Base-by-base conservation (phyloP, 1,139 yeast species). In the Pichia sp. region DNA sequence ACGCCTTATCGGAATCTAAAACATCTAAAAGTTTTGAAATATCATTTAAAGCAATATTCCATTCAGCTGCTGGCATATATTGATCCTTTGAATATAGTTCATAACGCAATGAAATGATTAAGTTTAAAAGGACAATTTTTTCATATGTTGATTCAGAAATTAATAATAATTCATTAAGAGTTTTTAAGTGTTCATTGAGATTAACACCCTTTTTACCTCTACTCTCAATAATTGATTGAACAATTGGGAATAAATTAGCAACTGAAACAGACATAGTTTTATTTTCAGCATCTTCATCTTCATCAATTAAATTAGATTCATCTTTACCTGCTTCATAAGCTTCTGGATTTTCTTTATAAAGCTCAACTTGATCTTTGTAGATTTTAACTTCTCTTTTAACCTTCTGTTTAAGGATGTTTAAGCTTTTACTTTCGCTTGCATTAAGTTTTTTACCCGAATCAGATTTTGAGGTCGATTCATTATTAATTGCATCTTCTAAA, bases 191-290 rank as follows among this genome's bases (percentile, higher is more conserved):
- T 68, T 87, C 96, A 56, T 69, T 72, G 61, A 84, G 82, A 69
- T 93, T 96, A 59, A 90, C 86, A 69, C 88, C 89, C 77, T 89
- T 93, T 75, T 91, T 91, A 75, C 99, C 99, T 72, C 99, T 85
- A 48, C 91, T 78, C 70, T 93, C 99, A 58, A 87, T 75, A 56
- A 95, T 83, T 52, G 81, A 73, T 67, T 84, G 81, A 67, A 93
- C 77, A 44, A 87, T 81, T 55, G 83, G 75, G 75, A 91, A 89
- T 52, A 91, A 83, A 27, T 52, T 54, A 19, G 48, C 52, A 46
- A 45, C 29, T 10, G 54, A 45, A 44, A 68, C 70, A 18, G 62
- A 65, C 58, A 74, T 73, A 47, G 70, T 73, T 22, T 73, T 55
- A 27, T 71, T 64, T 18, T 54, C 48, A 29, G 47, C 38, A 52